phyloP scores from a whole-genome alignment of 176 grass and related monocot species.

The Olyra latifolia region DNA sequence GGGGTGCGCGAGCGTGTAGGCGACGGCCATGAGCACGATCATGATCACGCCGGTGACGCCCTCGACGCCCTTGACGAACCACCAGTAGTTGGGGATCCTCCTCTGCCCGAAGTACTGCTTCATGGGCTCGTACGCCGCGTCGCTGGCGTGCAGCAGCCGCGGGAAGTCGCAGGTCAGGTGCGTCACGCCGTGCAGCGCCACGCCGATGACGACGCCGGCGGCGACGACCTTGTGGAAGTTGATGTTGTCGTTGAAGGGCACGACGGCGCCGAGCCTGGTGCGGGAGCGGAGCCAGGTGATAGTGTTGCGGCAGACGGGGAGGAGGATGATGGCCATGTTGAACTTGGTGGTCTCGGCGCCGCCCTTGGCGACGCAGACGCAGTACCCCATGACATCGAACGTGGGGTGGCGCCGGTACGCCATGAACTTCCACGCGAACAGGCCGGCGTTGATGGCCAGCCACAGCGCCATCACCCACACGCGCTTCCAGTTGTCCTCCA shows the following conservation, averaged over 20 bases:
- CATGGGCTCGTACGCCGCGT: slow-evolving; percentile 66
- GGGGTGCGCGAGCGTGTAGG: slow-evolving; percentile 77
- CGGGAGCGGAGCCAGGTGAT: slow-evolving; percentile 68
- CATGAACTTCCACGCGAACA: slow-evolving; percentile 73
- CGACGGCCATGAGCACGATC: slow-evolving; percentile 73
- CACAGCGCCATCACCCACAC: slow-evolving; percentile 84
- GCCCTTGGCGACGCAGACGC: slow-evolving; percentile 68
- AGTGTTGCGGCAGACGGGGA: slow-evolving; percentile 72
- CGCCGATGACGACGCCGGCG: slow-evolving; percentile 47
- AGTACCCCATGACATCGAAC: slow-evolving; percentile 70
- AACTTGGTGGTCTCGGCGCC: slow-evolving; percentile 78
- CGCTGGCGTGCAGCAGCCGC: slow-evolving; percentile 57
- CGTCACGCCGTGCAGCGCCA: slow-evolving; percentile 53
- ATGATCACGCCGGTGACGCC: slow-evolving; percentile 76
- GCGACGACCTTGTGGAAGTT: slow-evolving; percentile 93
- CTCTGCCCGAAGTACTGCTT: slow-evolving; percentile 70
- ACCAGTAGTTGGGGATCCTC: slow-evolving; percentile 77
- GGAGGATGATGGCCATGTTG: slow-evolving; percentile 72
- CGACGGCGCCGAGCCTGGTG: slow-evolving; percentile 34
- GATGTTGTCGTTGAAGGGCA: slow-evolving; percentile 79
- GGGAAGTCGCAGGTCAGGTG: slow-evolving; percentile 94
- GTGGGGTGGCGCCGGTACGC: slow-evolving; percentile 49
- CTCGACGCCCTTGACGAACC: slow-evolving; percentile 81
- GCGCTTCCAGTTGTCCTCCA: slow-evolving; percentile 98
- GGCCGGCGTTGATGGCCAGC: slow-evolving; percentile 62